These are phyloP conservation scores for Yarrowia sp. DNA, from an alignment of 805 yeast genomes.

Conservation along the genomic window DNA sequence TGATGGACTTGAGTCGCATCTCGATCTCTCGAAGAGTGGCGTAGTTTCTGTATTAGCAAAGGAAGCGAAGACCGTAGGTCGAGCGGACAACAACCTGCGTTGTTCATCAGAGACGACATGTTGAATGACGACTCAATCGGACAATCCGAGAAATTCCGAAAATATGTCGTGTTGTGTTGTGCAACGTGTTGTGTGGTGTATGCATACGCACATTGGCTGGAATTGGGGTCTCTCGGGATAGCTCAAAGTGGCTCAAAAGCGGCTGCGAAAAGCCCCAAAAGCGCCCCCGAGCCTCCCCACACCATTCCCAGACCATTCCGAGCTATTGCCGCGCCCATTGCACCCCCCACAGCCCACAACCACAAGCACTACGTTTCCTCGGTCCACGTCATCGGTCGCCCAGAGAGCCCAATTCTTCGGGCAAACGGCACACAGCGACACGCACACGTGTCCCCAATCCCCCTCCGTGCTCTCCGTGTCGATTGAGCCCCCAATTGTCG, in stretches of 20 bases:
- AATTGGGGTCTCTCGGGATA: not conserved
- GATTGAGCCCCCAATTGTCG: slow-evolving; percentile 14
- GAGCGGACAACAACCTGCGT: not conserved
- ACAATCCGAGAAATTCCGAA: too few species aligned
- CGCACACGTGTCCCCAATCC: not conserved
- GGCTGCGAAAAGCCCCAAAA: too few species aligned
- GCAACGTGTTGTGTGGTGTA: not conserved
- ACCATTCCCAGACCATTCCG: too few species aligned
- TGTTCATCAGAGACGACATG: too few species aligned
- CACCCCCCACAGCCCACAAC: not conserved
- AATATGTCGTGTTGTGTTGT: not conserved
- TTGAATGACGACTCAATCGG: too few species aligned
- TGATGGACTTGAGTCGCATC: slow-evolving; percentile 95
- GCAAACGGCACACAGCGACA: not conserved
- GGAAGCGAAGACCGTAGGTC: not conserved
- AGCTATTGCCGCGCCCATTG: not conserved
- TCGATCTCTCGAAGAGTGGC: slow-evolving; percentile 99
- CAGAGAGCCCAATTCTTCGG: too few species aligned
- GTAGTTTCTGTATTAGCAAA: slow-evolving; percentile 60
- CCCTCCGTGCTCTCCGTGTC: not conserved
- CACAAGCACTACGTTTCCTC: not conserved
- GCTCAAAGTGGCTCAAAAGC: too few species aligned
- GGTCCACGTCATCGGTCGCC: slow-evolving; percentile 23
- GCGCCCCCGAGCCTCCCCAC: too few species aligned
- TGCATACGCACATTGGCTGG: not conserved